phyloP scores from a whole-genome alignment of 73 alveolate species.

The Paramecium sexaurelia region DNA sequence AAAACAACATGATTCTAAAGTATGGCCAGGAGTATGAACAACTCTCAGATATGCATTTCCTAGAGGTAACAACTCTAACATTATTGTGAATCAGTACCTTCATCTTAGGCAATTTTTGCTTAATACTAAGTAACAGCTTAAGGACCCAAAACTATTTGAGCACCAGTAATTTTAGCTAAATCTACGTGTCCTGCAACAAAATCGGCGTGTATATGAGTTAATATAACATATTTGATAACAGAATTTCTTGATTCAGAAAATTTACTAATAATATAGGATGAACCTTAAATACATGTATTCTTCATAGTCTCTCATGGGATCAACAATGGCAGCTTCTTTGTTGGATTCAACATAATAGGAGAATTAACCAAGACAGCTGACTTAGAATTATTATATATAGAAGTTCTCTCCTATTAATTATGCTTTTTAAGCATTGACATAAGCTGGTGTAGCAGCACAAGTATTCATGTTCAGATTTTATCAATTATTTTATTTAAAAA shows the following conservation, averaged over 20 bases:
- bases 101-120: conserved; percentile 36
- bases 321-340: conserved; percentile 64
- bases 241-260: not conserved
- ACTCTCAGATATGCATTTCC: conserved; percentile 46
- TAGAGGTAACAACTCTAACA: not conserved
- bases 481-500: not conserved
- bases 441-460: not conserved
- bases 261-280: not conserved
- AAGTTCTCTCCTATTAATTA: not conserved
- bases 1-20: conserved; percentile 76
- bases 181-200: conserved; percentile 68
- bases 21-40: conserved; percentile 80
- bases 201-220: conserved; percentile 71
- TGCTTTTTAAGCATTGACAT: not conserved
- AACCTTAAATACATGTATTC: not conserved
- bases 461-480: not conserved
- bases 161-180: conserved; percentile 59
- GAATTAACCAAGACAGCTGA: conserved; percentile 58
- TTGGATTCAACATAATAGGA: conserved; percentile 67
- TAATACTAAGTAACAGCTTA: conserved; percentile 18
- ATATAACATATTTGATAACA: conserved; percentile 55
- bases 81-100: not conserved
- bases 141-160: conserved; percentile 59
- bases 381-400: not conserved
- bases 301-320: conserved; percentile 68